Evolutionary conservation across 495 filamentous ascomycete species (phyloP).

Genomic region (Penicillium diatomitis): DNA sequence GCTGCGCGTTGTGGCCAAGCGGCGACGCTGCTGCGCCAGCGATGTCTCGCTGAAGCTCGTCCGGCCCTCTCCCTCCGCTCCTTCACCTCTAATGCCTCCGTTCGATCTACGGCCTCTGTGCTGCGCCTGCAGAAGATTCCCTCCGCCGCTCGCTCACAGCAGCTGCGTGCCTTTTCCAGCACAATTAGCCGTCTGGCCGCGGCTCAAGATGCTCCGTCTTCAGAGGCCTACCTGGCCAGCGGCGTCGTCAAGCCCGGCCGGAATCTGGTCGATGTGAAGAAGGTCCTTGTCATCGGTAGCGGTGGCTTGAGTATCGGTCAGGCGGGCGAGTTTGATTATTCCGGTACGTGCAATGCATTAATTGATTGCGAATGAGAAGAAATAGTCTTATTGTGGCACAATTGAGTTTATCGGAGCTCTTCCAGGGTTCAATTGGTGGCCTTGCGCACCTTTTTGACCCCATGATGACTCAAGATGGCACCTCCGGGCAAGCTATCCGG

Average conservation of each 20-base stretch:
- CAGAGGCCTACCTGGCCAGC: slow-evolving; percentile 80
- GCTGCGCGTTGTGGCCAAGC: slow-evolving; percentile 43
- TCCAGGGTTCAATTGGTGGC: background rate
- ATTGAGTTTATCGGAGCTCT: background rate
- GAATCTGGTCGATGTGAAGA: slow-evolving; percentile 84
- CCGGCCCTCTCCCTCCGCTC: slow-evolving; percentile 32
- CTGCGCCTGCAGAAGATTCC: slow-evolving; percentile 34
- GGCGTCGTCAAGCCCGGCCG: slow-evolving; percentile 65
- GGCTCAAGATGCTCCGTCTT: slow-evolving; percentile 63
- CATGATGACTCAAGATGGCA: too few relatives aligned
- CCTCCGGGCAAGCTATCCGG: too few relatives aligned
- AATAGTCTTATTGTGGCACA: too few relatives aligned
- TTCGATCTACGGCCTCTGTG: slow-evolving; percentile 25
- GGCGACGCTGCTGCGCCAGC: slow-evolving; percentile 37
- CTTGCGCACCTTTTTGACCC: too few relatives aligned
- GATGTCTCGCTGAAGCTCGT: slow-evolving; percentile 34
- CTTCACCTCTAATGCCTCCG: slow-evolving; percentile 31
- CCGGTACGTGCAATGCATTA: slow-evolving; percentile 46
- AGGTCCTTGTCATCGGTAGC: slow-evolving; percentile 86
- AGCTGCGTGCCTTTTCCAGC: slow-evolving; percentile 39
- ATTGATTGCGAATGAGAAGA: too few relatives aligned
- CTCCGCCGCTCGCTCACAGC: slow-evolving; percentile 31
- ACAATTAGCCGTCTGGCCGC: slow-evolving; percentile 31
- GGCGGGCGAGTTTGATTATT: slow-evolving; percentile 97
- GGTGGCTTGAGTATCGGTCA: slow-evolving; percentile 94